A percentile compares a stretch with the other conserved stretches of the same genome.
phyloP scores from a whole-genome alignment of 768 basidiomycete genomes.

The Albatrellus ellisii region DNA sequence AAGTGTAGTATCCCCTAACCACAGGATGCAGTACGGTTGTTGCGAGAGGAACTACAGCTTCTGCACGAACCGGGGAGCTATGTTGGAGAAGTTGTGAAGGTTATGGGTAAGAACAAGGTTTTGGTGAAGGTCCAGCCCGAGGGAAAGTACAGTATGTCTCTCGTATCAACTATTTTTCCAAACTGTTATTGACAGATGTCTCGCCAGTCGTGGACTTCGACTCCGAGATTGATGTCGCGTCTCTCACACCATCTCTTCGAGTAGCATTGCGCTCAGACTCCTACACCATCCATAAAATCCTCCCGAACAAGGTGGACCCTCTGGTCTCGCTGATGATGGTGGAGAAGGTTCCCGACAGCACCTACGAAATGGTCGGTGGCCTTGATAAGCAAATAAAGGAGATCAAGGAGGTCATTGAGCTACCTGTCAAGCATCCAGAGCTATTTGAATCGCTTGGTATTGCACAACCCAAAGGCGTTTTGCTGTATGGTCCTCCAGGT shows the following conservation, averaged over 20 bases:
- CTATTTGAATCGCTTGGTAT: slow-evolving; percentile 94
- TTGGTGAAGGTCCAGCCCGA: slow-evolving; percentile 97
- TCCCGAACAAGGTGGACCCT: slow-evolving; percentile 97
- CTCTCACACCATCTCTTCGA: slow-evolving; percentile 77
- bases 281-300: slow-evolving; percentile 92
- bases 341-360: slow-evolving; percentile 97
- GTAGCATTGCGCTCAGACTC: slow-evolving; percentile 94
- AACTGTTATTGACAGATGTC: not conserved
- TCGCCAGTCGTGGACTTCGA: slow-evolving; percentile 84
- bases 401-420: slow-evolving; percentile 97
- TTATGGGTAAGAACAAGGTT: slow-evolving; percentile 99
- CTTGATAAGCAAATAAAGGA: slow-evolving; percentile 98
- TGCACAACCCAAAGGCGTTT: slow-evolving; percentile 92
- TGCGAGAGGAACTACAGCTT: slow-evolving; percentile 86
- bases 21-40: slow-evolving; percentile 51
- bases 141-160: slow-evolving; percentile 94
- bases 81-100: slow-evolving; percentile 95
- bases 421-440: slow-evolving; percentile 93
- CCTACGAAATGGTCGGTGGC: slow-evolving; percentile 99
- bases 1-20: slow-evolving; percentile 2
- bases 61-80: slow-evolving; percentile 94
- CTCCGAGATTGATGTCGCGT: slow-evolving; percentile 64
- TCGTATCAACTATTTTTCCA: not conserved
- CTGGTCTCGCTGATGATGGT: slow-evolving; percentile 99
- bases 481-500: slow-evolving; percentile 92